A percentile compares a stretch with the other conserved stretches of the same genome.
Evolutionary conservation across 306 rosid species (phyloP).

Genomic region (Hippophae gyantsensis): DNA sequence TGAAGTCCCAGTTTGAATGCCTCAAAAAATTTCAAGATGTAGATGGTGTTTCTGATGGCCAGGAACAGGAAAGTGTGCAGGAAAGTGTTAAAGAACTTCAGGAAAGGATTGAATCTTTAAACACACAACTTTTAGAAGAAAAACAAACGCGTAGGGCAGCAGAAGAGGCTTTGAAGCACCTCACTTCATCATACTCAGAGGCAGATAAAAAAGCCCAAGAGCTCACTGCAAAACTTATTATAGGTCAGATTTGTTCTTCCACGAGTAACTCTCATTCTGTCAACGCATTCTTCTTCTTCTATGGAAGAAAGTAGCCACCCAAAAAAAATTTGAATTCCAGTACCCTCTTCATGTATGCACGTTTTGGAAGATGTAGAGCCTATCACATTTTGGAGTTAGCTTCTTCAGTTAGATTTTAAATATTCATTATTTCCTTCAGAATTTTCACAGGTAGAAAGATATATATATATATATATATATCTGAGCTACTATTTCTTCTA

Average conservation of each 20-base stretch:
- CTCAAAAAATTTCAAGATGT: slow-evolving; percentile 19
- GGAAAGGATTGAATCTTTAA: slow-evolving; percentile 45
- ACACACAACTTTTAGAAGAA: slow-evolving; percentile 58
- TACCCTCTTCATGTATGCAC: too few relatives aligned
- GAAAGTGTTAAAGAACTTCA: slow-evolving; percentile 44
- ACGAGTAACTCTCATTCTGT: not conserved
- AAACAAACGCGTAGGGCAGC: slow-evolving; percentile 78
- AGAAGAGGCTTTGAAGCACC: slow-evolving; percentile 84
- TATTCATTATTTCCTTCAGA: too few relatives aligned
- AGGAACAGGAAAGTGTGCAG: slow-evolving; percentile 19
- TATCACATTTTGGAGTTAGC: too few relatives aligned
- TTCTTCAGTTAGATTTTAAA: too few relatives aligned
- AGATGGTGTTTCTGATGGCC: slow-evolving; percentile 21
- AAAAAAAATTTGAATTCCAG: too few relatives aligned
- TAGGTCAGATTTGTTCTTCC: slow-evolving; percentile 48
- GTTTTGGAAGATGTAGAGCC: too few relatives aligned
- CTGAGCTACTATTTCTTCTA: too few relatives aligned
- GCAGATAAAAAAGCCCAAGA: slow-evolving; percentile 69
- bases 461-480: too few relatives aligned
- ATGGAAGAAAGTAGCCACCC: not conserved
- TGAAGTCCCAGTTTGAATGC: slow-evolving; percentile 73
- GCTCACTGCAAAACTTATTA: slow-evolving; percentile 66
- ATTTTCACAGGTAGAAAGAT: too few relatives aligned
- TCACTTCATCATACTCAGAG: slow-evolving; percentile 53
- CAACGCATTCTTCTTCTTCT: too few relatives aligned